Percentiles rank a stretch among this genome's conserved stretches.
phyloP scores from a whole-genome alignment of 352 stramenopile genomes.

The Phytophthora colocasiae region DNA sequence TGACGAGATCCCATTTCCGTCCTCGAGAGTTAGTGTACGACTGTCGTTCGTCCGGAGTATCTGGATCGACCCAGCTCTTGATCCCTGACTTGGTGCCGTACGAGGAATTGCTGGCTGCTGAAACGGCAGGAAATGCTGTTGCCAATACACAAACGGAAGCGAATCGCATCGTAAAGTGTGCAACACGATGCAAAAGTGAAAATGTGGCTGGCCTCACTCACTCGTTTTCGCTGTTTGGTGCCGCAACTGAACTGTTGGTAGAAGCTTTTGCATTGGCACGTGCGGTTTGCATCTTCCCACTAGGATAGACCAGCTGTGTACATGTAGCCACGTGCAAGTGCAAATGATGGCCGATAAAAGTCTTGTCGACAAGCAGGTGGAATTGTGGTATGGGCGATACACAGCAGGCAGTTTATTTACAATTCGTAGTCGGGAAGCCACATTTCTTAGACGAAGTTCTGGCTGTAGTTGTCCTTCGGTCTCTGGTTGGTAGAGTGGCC shows the following conservation, averaged over 20 bases:
- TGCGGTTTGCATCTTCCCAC: conserved; percentile 29
- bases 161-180: conserved; percentile 18
- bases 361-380: conserved; percentile 23
- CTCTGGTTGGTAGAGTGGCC: conserved; percentile 25
- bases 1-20: conserved; percentile 82
- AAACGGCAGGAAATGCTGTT: conserved; percentile 3
- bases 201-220: conserved; percentile 9
- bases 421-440: conserved; percentile 17
- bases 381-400: conserved; percentile 25
- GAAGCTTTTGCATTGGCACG: conserved; percentile 23
- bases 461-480: conserved; percentile 63
- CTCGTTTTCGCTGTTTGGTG: neutral
- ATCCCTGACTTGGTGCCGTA: conserved; percentile 65
- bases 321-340: conserved; percentile 18
- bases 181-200: conserved; percentile 11
- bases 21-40: conserved; percentile 53
- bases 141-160: conserved; percentile 3
- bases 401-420: conserved; percentile 35
- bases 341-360: conserved; percentile 4
- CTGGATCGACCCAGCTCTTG: conserved; percentile 58
- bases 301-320: conserved; percentile 16
- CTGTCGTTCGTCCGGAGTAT: conserved; percentile 48
- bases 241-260: conserved; percentile 23
- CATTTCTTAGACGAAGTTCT: conserved; percentile 62
- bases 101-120: conserved; percentile 20